phyloP scores from a whole-genome alignment of 2,329 filamentous ascomycete genomes.

The Hypoxylon rubiginosum region DNA sequence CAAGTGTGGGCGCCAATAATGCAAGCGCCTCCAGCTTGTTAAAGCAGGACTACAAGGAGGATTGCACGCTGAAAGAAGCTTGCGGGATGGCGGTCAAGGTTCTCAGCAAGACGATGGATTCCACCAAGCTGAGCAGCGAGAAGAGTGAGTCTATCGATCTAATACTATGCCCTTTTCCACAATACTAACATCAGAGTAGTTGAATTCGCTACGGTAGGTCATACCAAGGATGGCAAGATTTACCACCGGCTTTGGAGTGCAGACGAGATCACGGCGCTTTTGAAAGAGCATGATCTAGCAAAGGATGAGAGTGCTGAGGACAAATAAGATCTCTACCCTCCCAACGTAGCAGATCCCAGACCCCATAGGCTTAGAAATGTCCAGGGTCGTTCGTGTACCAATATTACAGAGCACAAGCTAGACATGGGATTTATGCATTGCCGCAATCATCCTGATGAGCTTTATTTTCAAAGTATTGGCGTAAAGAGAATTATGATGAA shows the following conservation, averaged over 20 bases:
- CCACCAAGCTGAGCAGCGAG: constrained; percentile 97
- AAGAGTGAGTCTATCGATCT: constrained; percentile 79
- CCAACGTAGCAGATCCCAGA: constrained; percentile 8
- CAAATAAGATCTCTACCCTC: constrained; percentile 59
- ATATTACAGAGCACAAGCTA: constrained; percentile 34
- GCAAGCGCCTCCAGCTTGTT: constrained; percentile 95
- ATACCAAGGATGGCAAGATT: constrained; percentile 94
- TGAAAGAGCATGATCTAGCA: constrained; percentile 95
- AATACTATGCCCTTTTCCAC: constrained; percentile 21
- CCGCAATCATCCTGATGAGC: constrained; percentile 14
- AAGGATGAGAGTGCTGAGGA: constrained; percentile 84
- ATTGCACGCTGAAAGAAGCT: constrained; percentile 94
- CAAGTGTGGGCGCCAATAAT: constrained; percentile 97
- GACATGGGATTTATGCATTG: constrained; percentile 9
- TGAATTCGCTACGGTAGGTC: constrained; percentile 97
- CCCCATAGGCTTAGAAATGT: constrained; percentile 17
- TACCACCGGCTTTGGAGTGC: constrained; percentile 98
- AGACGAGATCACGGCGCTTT: constrained; percentile 92
- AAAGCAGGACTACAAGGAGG: constrained; percentile 99
- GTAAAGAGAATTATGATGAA: neutral
- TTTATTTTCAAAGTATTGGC: neutral
- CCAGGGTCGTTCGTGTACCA: constrained; percentile 40
- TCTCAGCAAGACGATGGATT: constrained; percentile 99
- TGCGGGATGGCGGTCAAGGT: constrained; percentile 99
- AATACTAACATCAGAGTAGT: constrained; percentile 67